phyloP scores from a whole-genome alignment of 139 green algal genomes.

The Edaphochlamys debaryana region DNA sequence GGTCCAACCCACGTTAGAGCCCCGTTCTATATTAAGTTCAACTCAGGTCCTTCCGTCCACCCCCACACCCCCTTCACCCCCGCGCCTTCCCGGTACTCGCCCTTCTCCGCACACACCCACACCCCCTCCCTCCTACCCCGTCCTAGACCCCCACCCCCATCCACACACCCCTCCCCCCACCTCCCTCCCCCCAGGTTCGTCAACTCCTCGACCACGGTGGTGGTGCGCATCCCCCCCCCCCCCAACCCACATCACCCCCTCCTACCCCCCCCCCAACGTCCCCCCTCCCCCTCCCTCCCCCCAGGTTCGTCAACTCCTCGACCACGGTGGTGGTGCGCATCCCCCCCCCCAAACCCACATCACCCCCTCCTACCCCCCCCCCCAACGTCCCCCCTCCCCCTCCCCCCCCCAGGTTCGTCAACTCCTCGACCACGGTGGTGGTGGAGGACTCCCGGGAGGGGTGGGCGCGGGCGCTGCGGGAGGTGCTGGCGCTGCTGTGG shows the following conservation, averaged over 20 bases:
- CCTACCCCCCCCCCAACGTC: too few species aligned
- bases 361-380: background rate
- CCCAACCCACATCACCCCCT: background rate
- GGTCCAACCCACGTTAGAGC: too few species aligned
- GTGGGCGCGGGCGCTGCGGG: constrained; percentile 50
- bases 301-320: background rate
- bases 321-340: background rate
- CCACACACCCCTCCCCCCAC: too few species aligned
- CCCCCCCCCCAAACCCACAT: background rate
- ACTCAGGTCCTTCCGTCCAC: too few species aligned
- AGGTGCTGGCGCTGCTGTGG: constrained; percentile 57
- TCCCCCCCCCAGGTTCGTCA: constrained; percentile 22
- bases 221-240: background rate
- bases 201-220: background rate
- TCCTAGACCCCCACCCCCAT: too few species aligned
- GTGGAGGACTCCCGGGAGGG: constrained; percentile 59
- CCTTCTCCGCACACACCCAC: background rate
- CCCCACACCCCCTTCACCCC: too few species aligned
- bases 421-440: constrained; percentile 42
- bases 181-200: too few species aligned
- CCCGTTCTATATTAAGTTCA: too few species aligned
- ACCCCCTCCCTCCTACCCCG: background rate
- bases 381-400: background rate
- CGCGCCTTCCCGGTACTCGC: too few species aligned
- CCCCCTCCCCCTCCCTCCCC: too few species aligned